Evolutionary conservation across 2,329 filamentous ascomycete species (phyloP).

Genomic region (Fusarium kyushuense): DNA sequence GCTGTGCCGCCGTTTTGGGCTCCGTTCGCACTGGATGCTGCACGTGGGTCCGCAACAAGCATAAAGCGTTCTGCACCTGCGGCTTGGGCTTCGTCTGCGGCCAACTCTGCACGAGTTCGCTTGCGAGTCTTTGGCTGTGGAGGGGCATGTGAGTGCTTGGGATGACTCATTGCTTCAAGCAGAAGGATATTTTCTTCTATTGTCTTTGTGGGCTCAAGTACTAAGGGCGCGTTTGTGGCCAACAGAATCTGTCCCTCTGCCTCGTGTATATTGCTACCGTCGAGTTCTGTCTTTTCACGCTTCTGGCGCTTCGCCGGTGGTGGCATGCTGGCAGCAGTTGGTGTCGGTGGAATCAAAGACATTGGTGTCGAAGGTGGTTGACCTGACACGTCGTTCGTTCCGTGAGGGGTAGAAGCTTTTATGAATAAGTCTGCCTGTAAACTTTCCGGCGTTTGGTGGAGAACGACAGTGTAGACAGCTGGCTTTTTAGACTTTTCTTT

Average conservation of each 20-base stretch:
- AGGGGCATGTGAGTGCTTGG: conserved; percentile 79
- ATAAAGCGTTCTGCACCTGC: conserved; percentile 92
- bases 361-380: conserved; percentile 77
- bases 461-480: conserved; percentile 80
- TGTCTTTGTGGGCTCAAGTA: conserved; percentile 79
- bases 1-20: conserved; percentile 68
- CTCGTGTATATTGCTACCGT: conserved; percentile 76
- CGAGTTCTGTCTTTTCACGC: conserved; percentile 78
- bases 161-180: conserved; percentile 78
- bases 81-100: conserved; percentile 91
- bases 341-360: conserved; percentile 69
- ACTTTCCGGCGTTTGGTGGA: conserved; percentile 85
- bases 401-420: conserved; percentile 77
- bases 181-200: conserved; percentile 77
- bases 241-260: conserved; percentile 83
- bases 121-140: conserved; percentile 91
- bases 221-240: conserved; percentile 78
- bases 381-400: conserved; percentile 57
- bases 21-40: conserved; percentile 70
- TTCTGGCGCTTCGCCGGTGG: conserved; percentile 76
- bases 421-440: conserved; percentile 80
- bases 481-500: conserved; percentile 58
- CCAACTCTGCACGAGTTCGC: conserved; percentile 93
- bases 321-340: conserved; percentile 69
- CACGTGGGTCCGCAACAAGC: conserved; percentile 89